A percentile compares a stretch with the other conserved stretches of the same genome.
phyloP scores from a whole-genome alignment of 2,329 filamentous ascomycete genomes.

The Fusarium multiceps region DNA sequence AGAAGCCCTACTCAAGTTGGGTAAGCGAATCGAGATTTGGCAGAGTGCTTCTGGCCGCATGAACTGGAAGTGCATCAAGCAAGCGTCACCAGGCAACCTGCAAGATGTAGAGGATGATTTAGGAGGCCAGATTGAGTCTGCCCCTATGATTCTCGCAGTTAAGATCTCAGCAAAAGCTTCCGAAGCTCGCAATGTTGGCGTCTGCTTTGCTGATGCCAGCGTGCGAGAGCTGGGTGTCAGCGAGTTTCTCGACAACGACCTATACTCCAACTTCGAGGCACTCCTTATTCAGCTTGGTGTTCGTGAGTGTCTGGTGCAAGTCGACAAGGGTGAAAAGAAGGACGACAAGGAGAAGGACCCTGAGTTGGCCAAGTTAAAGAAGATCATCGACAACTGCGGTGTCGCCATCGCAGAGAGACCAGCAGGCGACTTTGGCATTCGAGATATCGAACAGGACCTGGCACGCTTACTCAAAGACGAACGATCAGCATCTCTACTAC shows the following conservation, averaged over 20 bases:
- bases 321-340: slow-evolving; percentile 80
- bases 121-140: slow-evolving; percentile 84
- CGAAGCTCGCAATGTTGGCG: slow-evolving; percentile 87
- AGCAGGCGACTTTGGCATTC: slow-evolving; percentile 80
- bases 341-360: slow-evolving; percentile 87
- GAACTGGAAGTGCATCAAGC: slow-evolving; percentile 92
- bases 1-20: slow-evolving; percentile 90
- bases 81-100: slow-evolving; percentile 93
- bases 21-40: slow-evolving; percentile 93
- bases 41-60: slow-evolving; percentile 79
- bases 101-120: slow-evolving; percentile 98
- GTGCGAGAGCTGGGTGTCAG: slow-evolving; percentile 95
- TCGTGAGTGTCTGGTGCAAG: slow-evolving; percentile 89
- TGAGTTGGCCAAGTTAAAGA: slow-evolving; percentile 85
- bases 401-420: slow-evolving; percentile 88
- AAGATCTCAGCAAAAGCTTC: slow-evolving; percentile 90
- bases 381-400: slow-evolving; percentile 92
- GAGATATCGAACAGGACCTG: slow-evolving; percentile 96
- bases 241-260: slow-evolving; percentile 98
- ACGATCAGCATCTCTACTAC: slow-evolving; percentile 77
- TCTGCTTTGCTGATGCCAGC: slow-evolving; percentile 97
- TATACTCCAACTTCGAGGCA: slow-evolving; percentile 98
- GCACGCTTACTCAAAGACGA: slow-evolving; percentile 90
- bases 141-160: slow-evolving; percentile 94
- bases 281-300: slow-evolving; percentile 96